phyloP scores from a whole-genome alignment of 1,139 yeast genomes.

The Blastobotrys raffinosifermentans region DNA sequence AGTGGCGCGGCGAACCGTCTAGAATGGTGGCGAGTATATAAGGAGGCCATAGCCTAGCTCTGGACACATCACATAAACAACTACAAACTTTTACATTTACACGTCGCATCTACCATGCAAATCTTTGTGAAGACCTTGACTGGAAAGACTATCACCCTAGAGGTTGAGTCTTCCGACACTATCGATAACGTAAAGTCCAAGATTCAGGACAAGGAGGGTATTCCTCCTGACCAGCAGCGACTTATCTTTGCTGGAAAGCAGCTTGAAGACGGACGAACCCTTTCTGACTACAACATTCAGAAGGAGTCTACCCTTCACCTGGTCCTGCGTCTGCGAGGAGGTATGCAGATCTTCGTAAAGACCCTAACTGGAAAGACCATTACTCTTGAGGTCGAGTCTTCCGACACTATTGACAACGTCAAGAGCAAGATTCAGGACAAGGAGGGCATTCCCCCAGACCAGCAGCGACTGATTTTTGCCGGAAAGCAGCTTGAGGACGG shows the following conservation, averaged over 20 bases:
- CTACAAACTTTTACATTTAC: too few relatives aligned
- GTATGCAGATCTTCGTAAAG: conserved; percentile 67
- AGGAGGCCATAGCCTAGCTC: conserved; percentile 86
- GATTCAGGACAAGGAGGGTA: conserved; percentile 86
- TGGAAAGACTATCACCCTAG: conserved; percentile 77
- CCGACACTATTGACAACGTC: conserved; percentile 81
- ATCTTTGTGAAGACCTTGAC: conserved; percentile 79
- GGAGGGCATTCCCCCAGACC: conserved; percentile 87
- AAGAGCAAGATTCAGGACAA: conserved; percentile 80
- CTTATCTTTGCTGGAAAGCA: conserved; percentile 84
- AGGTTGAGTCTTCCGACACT: conserved; percentile 82
- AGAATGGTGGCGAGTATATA: conserved; percentile 86
- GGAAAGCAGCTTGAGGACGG: conserved; percentile 87
- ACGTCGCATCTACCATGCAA: conserved; percentile 76
- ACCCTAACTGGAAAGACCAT: conserved; percentile 77
- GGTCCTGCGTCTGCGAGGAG: conserved; percentile 81
- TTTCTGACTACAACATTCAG: conserved; percentile 82
- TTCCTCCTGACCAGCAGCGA: conserved; percentile 86
- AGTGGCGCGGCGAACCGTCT: conserved; percentile 88
- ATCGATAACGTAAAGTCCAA: conserved; percentile 81
- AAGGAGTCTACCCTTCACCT: conserved; percentile 80
- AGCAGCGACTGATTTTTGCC: conserved; percentile 77
- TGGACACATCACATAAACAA: too few relatives aligned
- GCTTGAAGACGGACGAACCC: conserved; percentile 79
- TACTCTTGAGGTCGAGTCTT: conserved; percentile 80